Conservation (phyloP, 495 filamentous ascomycete genomes). For the Xylaria curta region DNA sequence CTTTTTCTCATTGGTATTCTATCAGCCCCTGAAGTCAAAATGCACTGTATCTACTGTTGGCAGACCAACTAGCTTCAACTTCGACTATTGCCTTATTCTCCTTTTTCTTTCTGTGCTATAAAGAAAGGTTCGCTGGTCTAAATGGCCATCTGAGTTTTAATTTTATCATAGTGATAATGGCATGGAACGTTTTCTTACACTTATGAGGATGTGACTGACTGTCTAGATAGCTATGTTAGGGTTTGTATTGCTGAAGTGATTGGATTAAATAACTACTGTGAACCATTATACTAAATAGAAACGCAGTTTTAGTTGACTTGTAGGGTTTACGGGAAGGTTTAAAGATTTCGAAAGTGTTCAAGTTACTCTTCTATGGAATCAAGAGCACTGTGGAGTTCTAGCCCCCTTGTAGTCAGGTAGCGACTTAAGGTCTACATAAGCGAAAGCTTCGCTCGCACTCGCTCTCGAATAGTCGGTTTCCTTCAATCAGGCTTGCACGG, state of each 20-base stretch:
- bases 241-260: background rate
- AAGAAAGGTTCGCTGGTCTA: too few species aligned
- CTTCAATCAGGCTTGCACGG: too few species aligned
- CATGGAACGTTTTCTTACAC: background rate
- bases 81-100: background rate
- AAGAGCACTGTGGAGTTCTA: too few species aligned
- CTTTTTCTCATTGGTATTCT: background rate
- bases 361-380: too few species aligned
- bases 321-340: background rate
- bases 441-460: too few species aligned
- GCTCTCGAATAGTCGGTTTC: too few species aligned
- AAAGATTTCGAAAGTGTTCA: too few species aligned
- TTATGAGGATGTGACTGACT: background rate
- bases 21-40: background rate
- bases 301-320: background rate
- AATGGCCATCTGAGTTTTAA: background rate
- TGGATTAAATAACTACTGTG: background rate
- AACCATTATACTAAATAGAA: background rate
- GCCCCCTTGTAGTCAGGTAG: too few species aligned
- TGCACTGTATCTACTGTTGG: too few species aligned
- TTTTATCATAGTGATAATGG: background rate
- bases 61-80: too few species aligned
- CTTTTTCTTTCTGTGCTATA: background rate
- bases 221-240: background rate
- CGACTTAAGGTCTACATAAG: too few species aligned